phyloP scores from a whole-genome alignment of 495 filamentous ascomycete species.

The Penicilliopsis zonata region DNA sequence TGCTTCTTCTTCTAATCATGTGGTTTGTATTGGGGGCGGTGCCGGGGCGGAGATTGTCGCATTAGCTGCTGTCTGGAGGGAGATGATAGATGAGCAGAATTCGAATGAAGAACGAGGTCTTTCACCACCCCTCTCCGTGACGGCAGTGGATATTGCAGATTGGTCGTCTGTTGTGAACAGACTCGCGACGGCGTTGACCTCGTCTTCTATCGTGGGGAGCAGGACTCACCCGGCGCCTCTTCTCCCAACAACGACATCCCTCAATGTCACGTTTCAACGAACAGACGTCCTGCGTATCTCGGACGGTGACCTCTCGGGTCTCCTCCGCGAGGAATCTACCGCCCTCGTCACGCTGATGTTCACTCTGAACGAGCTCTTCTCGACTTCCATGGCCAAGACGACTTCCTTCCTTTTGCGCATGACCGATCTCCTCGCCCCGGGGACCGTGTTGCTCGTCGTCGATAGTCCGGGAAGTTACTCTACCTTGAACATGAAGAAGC shows the following conservation, averaged over 20 bases:
- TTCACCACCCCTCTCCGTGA: slow-evolving; percentile 34
- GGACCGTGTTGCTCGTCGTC: slow-evolving; percentile 68
- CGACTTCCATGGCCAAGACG: slow-evolving; percentile 56
- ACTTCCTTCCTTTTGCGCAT: slow-evolving; percentile 62
- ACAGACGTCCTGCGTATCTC: slow-evolving; percentile 48
- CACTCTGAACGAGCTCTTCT: slow-evolving; percentile 94
- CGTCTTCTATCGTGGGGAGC: slow-evolving; percentile 15
- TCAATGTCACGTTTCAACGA: slow-evolving; percentile 42
- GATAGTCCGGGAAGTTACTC: slow-evolving; percentile 93
- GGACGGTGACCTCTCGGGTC: slow-evolving; percentile 21
- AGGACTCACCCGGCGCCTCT: slow-evolving; percentile 42
- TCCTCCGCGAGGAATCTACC: slow-evolving; percentile 22
- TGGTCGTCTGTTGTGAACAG: slow-evolving; percentile 52
- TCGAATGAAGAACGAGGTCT: not conserved
- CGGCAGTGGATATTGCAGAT: slow-evolving; percentile 65
- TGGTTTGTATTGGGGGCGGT: slow-evolving; percentile 73
- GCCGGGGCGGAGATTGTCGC: slow-evolving; percentile 77
- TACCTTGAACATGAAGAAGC: slow-evolving; percentile 50
- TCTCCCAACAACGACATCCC: slow-evolving; percentile 24
- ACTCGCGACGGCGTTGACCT: slow-evolving; percentile 33
- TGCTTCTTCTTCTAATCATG: slow-evolving; percentile 16
- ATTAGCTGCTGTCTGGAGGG: slow-evolving; percentile 49
- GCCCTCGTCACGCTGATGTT: slow-evolving; percentile 75
- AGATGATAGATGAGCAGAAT: slow-evolving; percentile 13
- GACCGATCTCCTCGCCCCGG: slow-evolving; percentile 38